Evolutionary conservation across 768 basidiomycete genomes (phyloP), one percentile per base, ranked within the genome.

Genomic region (Royoungia palumana): DNA sequence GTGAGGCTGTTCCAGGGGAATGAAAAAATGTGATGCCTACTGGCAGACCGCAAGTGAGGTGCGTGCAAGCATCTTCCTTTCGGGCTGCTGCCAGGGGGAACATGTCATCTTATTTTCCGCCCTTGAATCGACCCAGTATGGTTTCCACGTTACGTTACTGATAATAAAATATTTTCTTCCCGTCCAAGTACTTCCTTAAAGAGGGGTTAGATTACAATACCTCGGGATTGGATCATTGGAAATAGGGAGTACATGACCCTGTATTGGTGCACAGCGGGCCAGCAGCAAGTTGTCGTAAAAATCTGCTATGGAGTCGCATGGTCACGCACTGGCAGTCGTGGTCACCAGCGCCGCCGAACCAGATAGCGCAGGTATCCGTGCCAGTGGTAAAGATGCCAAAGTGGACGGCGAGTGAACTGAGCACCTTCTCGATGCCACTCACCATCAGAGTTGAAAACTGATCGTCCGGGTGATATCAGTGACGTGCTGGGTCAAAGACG

Each of bases 71-170:
- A 34, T 40, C 41, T 35, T 20, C 27, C 50, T 47, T 53, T 43
- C 47, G 44, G 44, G 41, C 41, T 50, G 54, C 38, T 46, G 41
- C 32, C 32, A 32, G 14, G 32, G 28, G 46, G 41, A 44, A 49
- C 46, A 41, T 46, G 39, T 52, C 40, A 47, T 47, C 38, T 48
- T 42, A 46, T 42, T 61, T 58, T 64, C 62, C 59, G 53, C 62
- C 17, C 39, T 40, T 47, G 54, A 28, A 46, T 50, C 45, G 40
- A 36, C 34, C 41, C n/a, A n/a, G n/a, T 49, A 34, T 17, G 36
- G 41, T 50, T 58, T 62, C 61, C 56, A 61, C 50, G 53, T 62
- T 62, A 64, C 61, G 61, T 62, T 53, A 64, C 50, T 46, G 6
- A 44, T 42, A 27, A 36, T 35, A 37, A 46, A 36, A 37, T 48